Evolutionary conservation across 192 early-diverging fungal genomes (phyloP).

Genomic region (Backusella sp.): DNA sequence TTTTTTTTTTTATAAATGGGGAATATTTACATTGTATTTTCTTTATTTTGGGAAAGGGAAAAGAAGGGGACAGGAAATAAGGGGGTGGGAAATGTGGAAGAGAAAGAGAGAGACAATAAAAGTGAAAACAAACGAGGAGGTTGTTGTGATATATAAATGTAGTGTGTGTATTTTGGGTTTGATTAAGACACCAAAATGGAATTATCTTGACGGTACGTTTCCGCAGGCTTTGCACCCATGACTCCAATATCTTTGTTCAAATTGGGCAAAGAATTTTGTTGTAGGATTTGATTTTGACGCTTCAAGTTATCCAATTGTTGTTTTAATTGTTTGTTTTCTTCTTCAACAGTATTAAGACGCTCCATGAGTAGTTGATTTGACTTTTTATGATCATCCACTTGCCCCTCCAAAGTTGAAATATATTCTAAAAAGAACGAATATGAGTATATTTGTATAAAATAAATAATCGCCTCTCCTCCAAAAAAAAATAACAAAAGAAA

Average conservation of each 20-base stretch:
- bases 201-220: constrained; percentile 26
- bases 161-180: background rate
- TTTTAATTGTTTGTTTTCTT: constrained; percentile 27
- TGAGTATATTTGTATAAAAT: background rate
- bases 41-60: background rate
- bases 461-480: constrained; percentile 9
- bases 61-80: background rate
- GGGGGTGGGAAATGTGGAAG: no score
- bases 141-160: background rate
- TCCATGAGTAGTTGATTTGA: constrained; percentile 6
- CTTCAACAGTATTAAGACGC: constrained; percentile 11
- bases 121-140: background rate
- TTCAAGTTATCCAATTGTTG: constrained; percentile 14
- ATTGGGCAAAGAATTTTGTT: constrained; percentile 12
- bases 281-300: constrained; percentile 11
- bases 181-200: constrained; percentile 2
- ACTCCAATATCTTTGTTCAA: constrained; percentile 32
- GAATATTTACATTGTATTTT: constrained; percentile 2
- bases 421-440: constrained; percentile 22
- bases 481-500: constrained; percentile 12
- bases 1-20: background rate
- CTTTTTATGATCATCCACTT: constrained; percentile 25
- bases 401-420: constrained; percentile 32
- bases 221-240: constrained; percentile 21
- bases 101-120: no score